A percentile compares a stretch with the other conserved stretches of the same genome.
These are phyloP conservation scores for Miscanthus lutarioriparius DNA, from an alignment of 176 grass and related monocot genomes.

Conservation along the genomic window DNA sequence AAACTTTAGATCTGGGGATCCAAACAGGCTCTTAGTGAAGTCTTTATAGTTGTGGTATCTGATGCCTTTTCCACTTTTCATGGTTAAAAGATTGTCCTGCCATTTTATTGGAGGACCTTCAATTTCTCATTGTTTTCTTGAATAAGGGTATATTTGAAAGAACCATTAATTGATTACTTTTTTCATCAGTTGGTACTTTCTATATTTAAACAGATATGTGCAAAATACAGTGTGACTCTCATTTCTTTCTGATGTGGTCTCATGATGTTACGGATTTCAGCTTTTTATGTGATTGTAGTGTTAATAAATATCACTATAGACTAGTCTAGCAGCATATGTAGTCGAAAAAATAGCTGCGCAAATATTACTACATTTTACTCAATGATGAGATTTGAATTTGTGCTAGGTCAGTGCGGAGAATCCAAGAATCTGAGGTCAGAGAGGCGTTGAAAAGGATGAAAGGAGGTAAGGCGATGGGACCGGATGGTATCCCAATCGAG, in stretches of 20 bases:
- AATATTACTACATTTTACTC: background rate
- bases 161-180: background rate
- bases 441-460: too few relatives aligned
- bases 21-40: background rate
- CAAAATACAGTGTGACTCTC: background rate
- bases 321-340: slow-evolving; percentile 2
- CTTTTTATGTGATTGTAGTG: slow-evolving; percentile 1
- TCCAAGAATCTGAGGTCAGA: too few relatives aligned
- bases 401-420: too few relatives aligned
- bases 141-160: background rate
- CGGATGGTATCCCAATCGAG: too few relatives aligned
- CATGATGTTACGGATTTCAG: background rate
- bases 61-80: background rate
- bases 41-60: slow-evolving; percentile 1
- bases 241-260: background rate
- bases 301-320: slow-evolving; percentile 1
- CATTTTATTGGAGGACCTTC: background rate
- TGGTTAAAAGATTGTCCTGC: background rate
- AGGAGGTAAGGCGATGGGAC: too few relatives aligned
- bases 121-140: background rate
- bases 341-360: background rate
- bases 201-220: background rate
- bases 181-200: background rate
- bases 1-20: too few relatives aligned
- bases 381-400: slow-evolving; percentile 1